Base-by-base conservation (phyloP, 2,329 filamentous ascomycete genomes). In the Aureobasidium pullulans region DNA sequence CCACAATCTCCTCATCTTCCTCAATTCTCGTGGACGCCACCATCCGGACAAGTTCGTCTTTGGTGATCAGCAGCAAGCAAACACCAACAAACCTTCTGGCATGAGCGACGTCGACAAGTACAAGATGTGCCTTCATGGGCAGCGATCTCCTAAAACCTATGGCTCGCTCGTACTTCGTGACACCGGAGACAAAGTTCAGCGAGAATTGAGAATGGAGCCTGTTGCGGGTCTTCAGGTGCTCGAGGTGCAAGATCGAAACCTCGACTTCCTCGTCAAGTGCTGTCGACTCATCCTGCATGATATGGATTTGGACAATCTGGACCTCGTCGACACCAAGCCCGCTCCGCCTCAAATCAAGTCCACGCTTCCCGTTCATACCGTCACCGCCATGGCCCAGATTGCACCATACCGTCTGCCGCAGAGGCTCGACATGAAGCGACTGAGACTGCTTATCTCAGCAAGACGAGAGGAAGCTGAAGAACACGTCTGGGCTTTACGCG, bases 401-500 rank as follows among this genome's bases (percentile, higher is more conserved):
- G 78, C 77, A 0, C 79, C 82, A 0, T 86, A 84, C 60, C 70
- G 78, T 3, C 56, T 76, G 0, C 82, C 82, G 1, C 70, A 73
- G 0, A 63, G 67, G 2, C 66, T 84, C 0, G 75, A 84, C 62
- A 67, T 84, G 1, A 62, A 50, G 0, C 72, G 74, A 0, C 69
- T 85, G 0, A 69, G 75, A 40, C 66, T 69, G 1, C 64, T 85
- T 4, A 69, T 82, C 0, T 66, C 65, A 2, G 78, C 79, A 0
- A 76, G 72, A 61, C 64, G 64, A 0, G 65, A 71, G 0, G 72
- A 73, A 3, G 75, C 76, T 0, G 76, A 82, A 58, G 82, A 85
- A 66, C 80, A 84, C 63, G 44, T 84, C 0, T 81, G 76, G 76
- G 65, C 74, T 0, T 69, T 86, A 2, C 75, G 82, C 7, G 83